These are phyloP conservation scores for Hemerocallis citrina DNA, from an alignment of 106 monocot species.

Conservation along the genomic window DNA sequence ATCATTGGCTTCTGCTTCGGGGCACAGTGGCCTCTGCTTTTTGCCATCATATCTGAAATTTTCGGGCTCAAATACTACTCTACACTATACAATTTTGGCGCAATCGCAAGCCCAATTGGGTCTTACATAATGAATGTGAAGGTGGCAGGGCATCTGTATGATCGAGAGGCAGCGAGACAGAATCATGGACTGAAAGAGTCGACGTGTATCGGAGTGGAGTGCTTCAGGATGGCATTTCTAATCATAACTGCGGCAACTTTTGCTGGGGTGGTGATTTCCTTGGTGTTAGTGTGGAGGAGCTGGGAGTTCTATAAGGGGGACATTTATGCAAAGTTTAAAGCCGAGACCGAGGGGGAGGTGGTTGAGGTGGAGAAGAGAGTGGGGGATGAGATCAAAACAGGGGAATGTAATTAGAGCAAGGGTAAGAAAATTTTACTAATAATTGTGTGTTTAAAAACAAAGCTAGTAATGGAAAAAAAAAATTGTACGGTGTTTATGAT, in stretches of 20 bases:
- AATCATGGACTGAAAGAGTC: neutral
- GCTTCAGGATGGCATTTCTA: slow-evolving; percentile 55
- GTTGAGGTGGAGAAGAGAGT: no score
- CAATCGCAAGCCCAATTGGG: slow-evolving; percentile 54
- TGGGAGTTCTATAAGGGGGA: no score
- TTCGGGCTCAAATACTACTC: slow-evolving; percentile 81
- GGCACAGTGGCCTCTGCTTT: slow-evolving; percentile 50
- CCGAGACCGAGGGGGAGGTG: no score
- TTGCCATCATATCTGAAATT: slow-evolving; percentile 76
- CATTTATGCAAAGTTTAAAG: no score
- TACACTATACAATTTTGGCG: slow-evolving; percentile 67
- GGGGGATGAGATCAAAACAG: no score
- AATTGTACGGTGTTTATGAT: no score
- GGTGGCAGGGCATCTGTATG: slow-evolving; percentile 57
- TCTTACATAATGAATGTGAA: slow-evolving; percentile 63
- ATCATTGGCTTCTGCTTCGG: slow-evolving; percentile 76
- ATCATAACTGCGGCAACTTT: slow-evolving; percentile 58
- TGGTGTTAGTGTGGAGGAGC: no score
- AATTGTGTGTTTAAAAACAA: no score
- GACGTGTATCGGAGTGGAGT: slow-evolving; percentile 50
- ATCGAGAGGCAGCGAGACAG: slow-evolving; percentile 42
- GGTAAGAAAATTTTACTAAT: no score
- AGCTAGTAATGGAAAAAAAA: no score
- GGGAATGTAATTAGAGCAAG: no score
- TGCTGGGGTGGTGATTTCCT: no score